phyloP scores from a whole-genome alignment of 2,329 filamentous ascomycete species.

The Talaromyces sp. region DNA sequence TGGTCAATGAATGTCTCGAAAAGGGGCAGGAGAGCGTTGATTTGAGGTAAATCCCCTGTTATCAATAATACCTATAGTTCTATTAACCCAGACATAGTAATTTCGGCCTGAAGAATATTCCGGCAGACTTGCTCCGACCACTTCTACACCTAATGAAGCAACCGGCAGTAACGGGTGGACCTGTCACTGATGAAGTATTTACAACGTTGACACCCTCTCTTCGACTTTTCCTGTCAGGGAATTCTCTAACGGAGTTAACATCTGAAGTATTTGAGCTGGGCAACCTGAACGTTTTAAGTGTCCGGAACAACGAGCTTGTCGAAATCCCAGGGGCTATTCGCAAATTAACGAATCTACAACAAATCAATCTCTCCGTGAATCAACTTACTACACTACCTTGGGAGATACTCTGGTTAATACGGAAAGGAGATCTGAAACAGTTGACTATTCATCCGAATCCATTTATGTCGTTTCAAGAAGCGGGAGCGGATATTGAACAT shows the following conservation, averaged over 20 bases:
- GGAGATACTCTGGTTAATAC: slow-evolving; percentile 40
- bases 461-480: slow-evolving; percentile 29
- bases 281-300: slow-evolving; percentile 40
- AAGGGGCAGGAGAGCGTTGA: slow-evolving; percentile 42
- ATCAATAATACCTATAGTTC: not conserved
- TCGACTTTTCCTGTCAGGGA: slow-evolving; percentile 41
- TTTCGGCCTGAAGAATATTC: slow-evolving; percentile 28
- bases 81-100: slow-evolving; percentile 22
- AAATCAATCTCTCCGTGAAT: slow-evolving; percentile 44
- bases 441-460: slow-evolving; percentile 39
- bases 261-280: slow-evolving; percentile 40
- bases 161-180: slow-evolving; percentile 29
- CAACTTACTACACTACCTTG: slow-evolving; percentile 40
- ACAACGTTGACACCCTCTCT: slow-evolving; percentile 39
- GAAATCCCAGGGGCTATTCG: slow-evolving; percentile 39
- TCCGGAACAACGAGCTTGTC: slow-evolving; percentile 43
- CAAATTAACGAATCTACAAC: slow-evolving; percentile 38
- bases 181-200: slow-evolving; percentile 35
- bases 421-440: slow-evolving; percentile 34
- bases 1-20: slow-evolving; percentile 41
- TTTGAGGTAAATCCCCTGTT: slow-evolving; percentile 31
- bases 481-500: slow-evolving; percentile 22
- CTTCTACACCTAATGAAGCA: slow-evolving; percentile 39
- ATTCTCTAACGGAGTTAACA: slow-evolving; percentile 33
- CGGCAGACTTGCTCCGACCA: slow-evolving; percentile 31